These are phyloP conservation scores for Kwoniella mangroviensis DNA, from an alignment of 768 basidiomycete genomes.

Conservation along the genomic window DNA sequence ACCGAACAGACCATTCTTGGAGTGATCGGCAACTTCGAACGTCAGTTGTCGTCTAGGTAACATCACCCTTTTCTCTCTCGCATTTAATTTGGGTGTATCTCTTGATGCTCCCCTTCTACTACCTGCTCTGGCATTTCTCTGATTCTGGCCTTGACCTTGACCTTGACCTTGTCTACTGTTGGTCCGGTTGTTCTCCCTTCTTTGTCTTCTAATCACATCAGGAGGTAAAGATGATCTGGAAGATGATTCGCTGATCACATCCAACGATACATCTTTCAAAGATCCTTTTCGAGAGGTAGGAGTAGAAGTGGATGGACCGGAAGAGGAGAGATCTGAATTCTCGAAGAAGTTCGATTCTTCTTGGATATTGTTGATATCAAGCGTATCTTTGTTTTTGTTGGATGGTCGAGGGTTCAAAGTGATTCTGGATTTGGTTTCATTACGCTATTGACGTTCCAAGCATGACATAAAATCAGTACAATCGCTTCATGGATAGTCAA, in stretches of 20 bases:
- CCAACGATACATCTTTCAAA: slow-evolving; percentile 16
- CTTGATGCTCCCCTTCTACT: not conserved
- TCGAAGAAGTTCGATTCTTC: slow-evolving; percentile 19
- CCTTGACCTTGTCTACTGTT: slow-evolving; percentile 8
- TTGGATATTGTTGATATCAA: not conserved
- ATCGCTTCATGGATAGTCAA: too few relatives aligned
- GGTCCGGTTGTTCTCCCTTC: not conserved
- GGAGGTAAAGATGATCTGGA: slow-evolving; percentile 17
- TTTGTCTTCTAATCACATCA: slow-evolving; percentile 22
- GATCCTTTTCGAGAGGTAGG: slow-evolving; percentile 8
- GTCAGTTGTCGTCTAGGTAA: slow-evolving; percentile 24
- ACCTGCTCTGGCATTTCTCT: not conserved
- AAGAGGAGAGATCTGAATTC: slow-evolving; percentile 12
- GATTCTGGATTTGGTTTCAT: not conserved
- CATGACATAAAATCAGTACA: too few relatives aligned
- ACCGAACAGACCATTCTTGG: slow-evolving; percentile 20
- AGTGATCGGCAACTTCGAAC: slow-evolving; percentile 21
- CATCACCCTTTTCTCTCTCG: slow-evolving; percentile 25
- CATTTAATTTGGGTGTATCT: not conserved
- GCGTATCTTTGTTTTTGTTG: not conserved
- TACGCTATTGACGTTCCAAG: not conserved
- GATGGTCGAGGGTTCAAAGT: not conserved
- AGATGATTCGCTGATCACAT: slow-evolving; percentile 11
- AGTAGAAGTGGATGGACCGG: not conserved
- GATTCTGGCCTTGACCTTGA: not conserved